These are phyloP conservation scores for Brassica juncea DNA, from an alignment of 345 rosid genomes.

Conservation along the genomic window DNA sequence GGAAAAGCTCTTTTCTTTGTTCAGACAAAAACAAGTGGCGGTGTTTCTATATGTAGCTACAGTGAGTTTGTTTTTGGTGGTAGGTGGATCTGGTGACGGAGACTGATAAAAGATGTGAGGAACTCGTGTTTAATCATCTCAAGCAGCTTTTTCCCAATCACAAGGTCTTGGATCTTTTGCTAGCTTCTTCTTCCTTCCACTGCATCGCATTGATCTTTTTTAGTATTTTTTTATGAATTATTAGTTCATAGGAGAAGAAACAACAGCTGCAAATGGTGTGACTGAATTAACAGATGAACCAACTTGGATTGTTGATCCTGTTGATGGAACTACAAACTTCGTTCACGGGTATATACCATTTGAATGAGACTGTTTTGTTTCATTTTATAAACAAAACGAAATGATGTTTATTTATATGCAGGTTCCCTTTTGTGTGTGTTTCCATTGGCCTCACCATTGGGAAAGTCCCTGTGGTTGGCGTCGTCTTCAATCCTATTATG, in stretches of 20 bases:
- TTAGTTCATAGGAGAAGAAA: constrained; percentile 97
- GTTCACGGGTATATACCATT: constrained; percentile 72
- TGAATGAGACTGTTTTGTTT: constrained; percentile 13
- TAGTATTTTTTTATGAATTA: not conserved
- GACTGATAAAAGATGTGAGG: constrained; percentile 96
- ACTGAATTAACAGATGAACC: constrained; percentile 72
- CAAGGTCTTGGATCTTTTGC: constrained; percentile 47
- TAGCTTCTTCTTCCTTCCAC: not conserved
- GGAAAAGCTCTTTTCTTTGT: not conserved
- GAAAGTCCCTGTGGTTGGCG: constrained; percentile 82
- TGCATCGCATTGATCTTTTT: not conserved
- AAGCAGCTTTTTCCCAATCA: constrained; percentile 64
- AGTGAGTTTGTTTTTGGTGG: constrained; percentile 4
- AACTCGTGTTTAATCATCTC: constrained; percentile 80
- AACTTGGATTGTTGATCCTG: constrained; percentile 99
- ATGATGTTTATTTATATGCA: constrained; percentile 32
- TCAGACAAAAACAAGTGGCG: not conserved
- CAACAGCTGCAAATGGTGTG: constrained; percentile 79
- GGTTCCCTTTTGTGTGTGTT: constrained; percentile 87
- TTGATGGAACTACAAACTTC: constrained; percentile 97
- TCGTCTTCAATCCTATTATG: constrained; percentile 89
- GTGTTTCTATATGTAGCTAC: not conserved
- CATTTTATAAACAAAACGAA: not conserved
- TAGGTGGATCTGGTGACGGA: constrained; percentile 98
- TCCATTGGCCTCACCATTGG: constrained; percentile 90